phyloP scores from a whole-genome alignment of 2,329 filamentous ascomycete species.

The Pyricularia sp. region DNA sequence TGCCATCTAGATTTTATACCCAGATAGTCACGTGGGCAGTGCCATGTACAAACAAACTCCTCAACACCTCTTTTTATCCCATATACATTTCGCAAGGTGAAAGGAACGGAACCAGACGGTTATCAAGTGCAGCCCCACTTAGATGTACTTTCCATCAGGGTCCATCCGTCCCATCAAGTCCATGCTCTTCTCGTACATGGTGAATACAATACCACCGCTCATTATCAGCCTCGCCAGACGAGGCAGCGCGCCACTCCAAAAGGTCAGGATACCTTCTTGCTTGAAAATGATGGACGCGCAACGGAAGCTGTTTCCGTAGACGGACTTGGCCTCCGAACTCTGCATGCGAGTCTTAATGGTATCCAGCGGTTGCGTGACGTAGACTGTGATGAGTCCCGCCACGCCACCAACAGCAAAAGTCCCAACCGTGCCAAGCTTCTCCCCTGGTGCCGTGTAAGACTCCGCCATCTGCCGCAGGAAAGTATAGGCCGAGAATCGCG shows the following conservation, averaged over 20 bases:
- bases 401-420: slow-evolving; percentile 88
- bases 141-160: slow-evolving; percentile 77
- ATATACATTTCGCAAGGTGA: neutral
- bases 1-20: neutral
- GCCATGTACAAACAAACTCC: slow-evolving; percentile 2
- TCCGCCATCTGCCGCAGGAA: slow-evolving; percentile 84
- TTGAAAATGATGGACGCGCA: slow-evolving; percentile 79
- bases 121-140: slow-evolving; percentile 11
- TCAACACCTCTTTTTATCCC: neutral
- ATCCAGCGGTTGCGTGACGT: slow-evolving; percentile 66
- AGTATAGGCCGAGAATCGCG: slow-evolving; percentile 85
- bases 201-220: slow-evolving; percentile 95
- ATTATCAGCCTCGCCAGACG: slow-evolving; percentile 75
- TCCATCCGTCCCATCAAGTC: slow-evolving; percentile 73
- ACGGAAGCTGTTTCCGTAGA: slow-evolving; percentile 81
- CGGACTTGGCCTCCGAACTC: slow-evolving; percentile 71
- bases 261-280: slow-evolving; percentile 80
- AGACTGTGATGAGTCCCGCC: slow-evolving; percentile 87
- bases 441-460: slow-evolving; percentile 84
- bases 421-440: slow-evolving; percentile 80
- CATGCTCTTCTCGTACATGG: slow-evolving; percentile 97
- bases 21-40: neutral
- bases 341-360: slow-evolving; percentile 98
- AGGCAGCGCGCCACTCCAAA: slow-evolving; percentile 91
- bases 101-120: neutral